Base-by-base conservation (phyloP, 2,329 filamentous ascomycete species). In the Colletotrichum horii region DNA sequence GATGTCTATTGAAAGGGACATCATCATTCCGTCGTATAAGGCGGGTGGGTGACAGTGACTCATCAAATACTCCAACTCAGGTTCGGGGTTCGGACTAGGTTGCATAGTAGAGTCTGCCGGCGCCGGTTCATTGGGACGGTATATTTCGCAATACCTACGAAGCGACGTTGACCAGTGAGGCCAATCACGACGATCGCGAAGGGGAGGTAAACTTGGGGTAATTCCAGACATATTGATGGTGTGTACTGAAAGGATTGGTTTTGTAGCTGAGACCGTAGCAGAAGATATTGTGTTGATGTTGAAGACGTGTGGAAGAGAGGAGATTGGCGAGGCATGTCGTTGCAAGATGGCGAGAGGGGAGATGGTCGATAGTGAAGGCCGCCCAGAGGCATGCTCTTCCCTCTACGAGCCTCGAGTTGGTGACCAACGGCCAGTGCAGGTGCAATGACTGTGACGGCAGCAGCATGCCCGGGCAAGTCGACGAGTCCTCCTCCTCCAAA, bases 1-100 rank as follows among this genome's bases (percentile, higher is more conserved):
- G 38, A 43, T 3, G 0, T 43, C 8, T 0, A 0, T n/a, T 19
- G 38, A 43, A 0, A 43, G 38, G 19, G 38, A 43, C 19, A 5
- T 9, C 11, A n/a, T n/a, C 19, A 43, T 43, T 9, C n/a, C 11
- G 38, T 43, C 38, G 19, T n/a, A 43, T 19, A 43, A 43, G 38
- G 38, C 19, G 19, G 11, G 9, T 43, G 38, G 38, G 19, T 8
- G 9, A 43, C 19, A 19, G 38, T n/a, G 19, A n/a, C 9, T n/a
- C 38, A 48, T 48, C 38, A 48, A 6, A 48, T 48, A n/a, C 38
- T 12, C 12, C 38, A 48, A 48, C 38, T 48, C 38, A 19, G n/a
- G 11, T 1, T 48, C 38, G 38, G 19, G 12, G n/a, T 19, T n/a
- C 5, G 19, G n/a, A 48, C 12, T n/a, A n/a, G n/a, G 12, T 28